A percentile compares a stretch with the other conserved stretches of the same genome.
These are phyloP conservation scores for Calonectria fujianensis DNA, from an alignment of 2,329 filamentous ascomycete genomes.

Conservation along the genomic window DNA sequence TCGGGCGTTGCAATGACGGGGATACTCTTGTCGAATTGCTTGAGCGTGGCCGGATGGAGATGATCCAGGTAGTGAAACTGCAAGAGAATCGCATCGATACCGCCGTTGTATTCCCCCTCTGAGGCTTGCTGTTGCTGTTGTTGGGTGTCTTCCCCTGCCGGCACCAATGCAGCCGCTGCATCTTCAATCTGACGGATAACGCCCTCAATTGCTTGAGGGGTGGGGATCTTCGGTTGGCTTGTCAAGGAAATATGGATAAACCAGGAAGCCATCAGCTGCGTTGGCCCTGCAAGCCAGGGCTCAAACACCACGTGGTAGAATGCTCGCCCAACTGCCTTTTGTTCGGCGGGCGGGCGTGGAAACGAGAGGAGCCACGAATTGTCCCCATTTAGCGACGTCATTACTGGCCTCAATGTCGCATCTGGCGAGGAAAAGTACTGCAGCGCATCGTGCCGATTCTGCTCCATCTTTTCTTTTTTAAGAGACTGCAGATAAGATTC, in stretches of 20 bases:
- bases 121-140: neutral
- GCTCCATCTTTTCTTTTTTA: conserved; percentile 15
- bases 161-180: conserved; percentile 6
- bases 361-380: conserved; percentile 61
- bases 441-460: conserved; percentile 10
- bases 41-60: conserved; percentile 46
- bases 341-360: conserved; percentile 54
- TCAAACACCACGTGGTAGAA: conserved; percentile 60
- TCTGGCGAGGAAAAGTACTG: conserved; percentile 16
- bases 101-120: conserved; percentile 22
- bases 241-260: conserved; percentile 47
- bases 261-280: conserved; percentile 46
- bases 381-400: conserved; percentile 60
- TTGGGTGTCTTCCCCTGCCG: neutral
- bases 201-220: conserved; percentile 40
- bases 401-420: conserved; percentile 49
- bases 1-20: conserved; percentile 47
- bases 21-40: conserved; percentile 44
- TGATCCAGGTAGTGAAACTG: conserved; percentile 49
- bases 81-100: conserved; percentile 50
- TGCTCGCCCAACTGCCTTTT: conserved; percentile 42
- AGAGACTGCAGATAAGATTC: neutral
- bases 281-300: conserved; percentile 58
- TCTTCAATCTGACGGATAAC: conserved; percentile 47
- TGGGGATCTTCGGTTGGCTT: conserved; percentile 24